Percentiles rank a stretch among this genome's conserved stretches.
phyloP scores from a whole-genome alignment of 495 filamentous ascomycete genomes.

The Aspergillus funiculosus region DNA sequence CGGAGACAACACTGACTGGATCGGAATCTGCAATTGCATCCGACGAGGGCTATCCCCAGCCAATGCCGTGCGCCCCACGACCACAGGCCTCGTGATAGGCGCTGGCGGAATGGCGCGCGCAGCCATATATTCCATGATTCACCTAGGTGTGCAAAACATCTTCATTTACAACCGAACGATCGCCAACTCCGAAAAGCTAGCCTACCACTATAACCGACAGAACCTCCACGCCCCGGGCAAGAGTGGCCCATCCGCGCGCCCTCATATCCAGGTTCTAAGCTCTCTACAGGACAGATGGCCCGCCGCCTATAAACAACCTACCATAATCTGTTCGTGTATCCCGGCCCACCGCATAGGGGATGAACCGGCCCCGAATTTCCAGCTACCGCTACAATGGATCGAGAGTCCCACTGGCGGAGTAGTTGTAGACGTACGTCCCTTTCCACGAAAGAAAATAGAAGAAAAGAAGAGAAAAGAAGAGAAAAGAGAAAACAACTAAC shows the following conservation, averaged over 20 bases:
- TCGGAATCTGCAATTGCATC: conserved; percentile 64
- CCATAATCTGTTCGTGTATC: conserved; percentile 69
- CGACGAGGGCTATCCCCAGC: conserved; percentile 68
- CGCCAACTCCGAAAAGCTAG: conserved; percentile 55
- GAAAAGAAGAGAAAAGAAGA: too few species aligned
- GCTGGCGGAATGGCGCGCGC: conserved; percentile 77
- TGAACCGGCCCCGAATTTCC: conserved; percentile 60
- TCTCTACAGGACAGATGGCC: conserved; percentile 60
- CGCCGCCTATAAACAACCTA: conserved; percentile 55
- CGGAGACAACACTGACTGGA: conserved; percentile 82
- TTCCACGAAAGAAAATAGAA: too few species aligned
- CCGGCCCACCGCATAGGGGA: conserved; percentile 60
- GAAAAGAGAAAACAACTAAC: too few species aligned
- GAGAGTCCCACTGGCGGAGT: conserved; percentile 72
- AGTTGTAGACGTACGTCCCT: conserved; percentile 56
- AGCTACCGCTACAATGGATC: conserved; percentile 65
- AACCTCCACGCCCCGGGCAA: conserved; percentile 23
- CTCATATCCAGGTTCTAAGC: conserved; percentile 49
- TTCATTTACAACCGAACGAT: conserved; percentile 66
- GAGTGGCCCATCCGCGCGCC: conserved; percentile 18
- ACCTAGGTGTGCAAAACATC: conserved; percentile 67
- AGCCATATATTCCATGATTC: conserved; percentile 72
- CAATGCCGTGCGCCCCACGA: conserved; percentile 64
- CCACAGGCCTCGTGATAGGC: conserved; percentile 66
- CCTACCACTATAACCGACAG: conserved; percentile 59